Base-by-base conservation (phyloP, 192 early-diverging fungal genomes). In the Backusella macrospora region DNA sequence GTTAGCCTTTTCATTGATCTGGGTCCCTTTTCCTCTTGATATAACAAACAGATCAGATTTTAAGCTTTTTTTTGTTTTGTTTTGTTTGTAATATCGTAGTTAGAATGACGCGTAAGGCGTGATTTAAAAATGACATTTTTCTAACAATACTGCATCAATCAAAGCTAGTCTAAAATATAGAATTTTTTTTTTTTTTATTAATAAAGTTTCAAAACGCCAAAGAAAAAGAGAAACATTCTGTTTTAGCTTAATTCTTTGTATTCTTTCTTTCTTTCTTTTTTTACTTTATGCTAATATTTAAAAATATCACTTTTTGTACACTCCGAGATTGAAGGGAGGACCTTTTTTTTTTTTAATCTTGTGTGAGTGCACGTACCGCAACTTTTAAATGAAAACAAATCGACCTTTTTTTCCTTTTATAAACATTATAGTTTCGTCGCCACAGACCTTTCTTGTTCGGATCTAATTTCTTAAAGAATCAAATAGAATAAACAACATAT, bases 281-380 rank as follows among this genome's bases (percentile, higher is more conserved):
- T 34, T 34, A 34, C 29, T 34, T 34, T 34, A 34, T 34, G 29
- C 2, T 34, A 34, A 34, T 34, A 34, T 34, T 34, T 34, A 34
- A 34, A 34, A 34, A 34, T 34, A 34, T 34, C 29, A 34, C 29
- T 34, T 34, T 49, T 59, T 59, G 52, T 59, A 59, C 52, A 21
- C 52, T 59, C 52, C 52, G 52, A 59, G 52, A 52, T 8, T 26
- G 52, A 34, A 34, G 29, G 29, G 29, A 34, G 2, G 29, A 2
- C 2, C 29, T 34, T 0, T 34, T 34, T 34, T 34, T 34, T 34
- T 34, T 59, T 26, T n/a, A n/a, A n/a, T 59, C 18, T 59, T 59
- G 52, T 59, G 52, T 26, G 21, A 59, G 52, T 26, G 52, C 52
- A 59, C 52, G 52, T 59, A 59, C 52, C 52, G 52, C 52, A 59